Conservation (phyloP, 805 yeast genomes). For the Nakazawaea laoshanensis region DNA sequence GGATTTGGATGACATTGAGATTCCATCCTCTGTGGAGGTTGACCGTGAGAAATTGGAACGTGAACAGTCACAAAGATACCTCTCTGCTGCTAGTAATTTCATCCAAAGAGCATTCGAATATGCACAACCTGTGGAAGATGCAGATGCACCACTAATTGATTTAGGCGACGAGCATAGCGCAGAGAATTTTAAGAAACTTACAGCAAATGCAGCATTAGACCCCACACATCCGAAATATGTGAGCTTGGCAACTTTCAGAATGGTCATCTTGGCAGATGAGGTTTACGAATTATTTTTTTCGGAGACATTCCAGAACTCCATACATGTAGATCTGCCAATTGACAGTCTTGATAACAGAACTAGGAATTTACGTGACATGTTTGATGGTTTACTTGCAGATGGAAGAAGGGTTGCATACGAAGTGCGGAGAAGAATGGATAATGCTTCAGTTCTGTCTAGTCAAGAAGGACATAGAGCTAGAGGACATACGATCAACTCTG, state of each 20-base stretch:
- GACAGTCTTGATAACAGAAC: slow-evolving; percentile 34
- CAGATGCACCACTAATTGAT: slow-evolving; percentile 31
- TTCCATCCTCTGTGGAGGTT: slow-evolving; percentile 54
- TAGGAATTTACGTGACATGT: slow-evolving; percentile 71
- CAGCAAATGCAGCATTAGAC: slow-evolving; percentile 75
- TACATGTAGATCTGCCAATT: slow-evolving; percentile 54
- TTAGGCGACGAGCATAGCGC: slow-evolving; percentile 27
- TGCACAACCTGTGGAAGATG: slow-evolving; percentile 61
- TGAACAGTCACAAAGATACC: slow-evolving; percentile 69
- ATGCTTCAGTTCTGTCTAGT: slow-evolving; percentile 13
- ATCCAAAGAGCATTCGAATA: slow-evolving; percentile 85
- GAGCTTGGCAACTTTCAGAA: slow-evolving; percentile 81
- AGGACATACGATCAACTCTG: slow-evolving; percentile 11
- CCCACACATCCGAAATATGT: slow-evolving; percentile 70
- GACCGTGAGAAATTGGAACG: slow-evolving; percentile 55
- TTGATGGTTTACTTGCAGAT: slow-evolving; percentile 86
- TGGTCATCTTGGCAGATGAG: slow-evolving; percentile 92
- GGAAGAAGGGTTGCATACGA: slow-evolving; percentile 88
- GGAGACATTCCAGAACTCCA: slow-evolving; percentile 53
- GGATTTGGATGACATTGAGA: slow-evolving; percentile 27
- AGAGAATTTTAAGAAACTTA: slow-evolving; percentile 22
- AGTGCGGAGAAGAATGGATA: slow-evolving; percentile 82
- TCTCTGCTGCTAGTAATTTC: slow-evolving; percentile 81
- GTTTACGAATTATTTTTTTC: slow-evolving; percentile 83
- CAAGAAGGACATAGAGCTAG: slow-evolving; percentile 19